Percentiles rank a stretch among this genome's conserved stretches.
phyloP scores from a whole-genome alignment of 1,139 yeast species.

The Taphrina pruni region DNA sequence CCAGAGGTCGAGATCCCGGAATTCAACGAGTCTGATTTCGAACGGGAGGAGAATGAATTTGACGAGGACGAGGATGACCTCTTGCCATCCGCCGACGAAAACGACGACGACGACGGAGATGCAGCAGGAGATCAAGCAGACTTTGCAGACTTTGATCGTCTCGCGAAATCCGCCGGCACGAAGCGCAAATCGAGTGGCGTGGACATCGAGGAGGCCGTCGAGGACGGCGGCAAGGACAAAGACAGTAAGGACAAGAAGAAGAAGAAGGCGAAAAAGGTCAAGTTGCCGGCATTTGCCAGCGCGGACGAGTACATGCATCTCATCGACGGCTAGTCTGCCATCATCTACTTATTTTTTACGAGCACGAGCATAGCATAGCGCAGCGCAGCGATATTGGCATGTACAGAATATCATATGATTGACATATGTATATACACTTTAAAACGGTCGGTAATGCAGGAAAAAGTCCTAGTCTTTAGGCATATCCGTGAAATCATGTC shows the following conservation, averaged over 20 bases:
- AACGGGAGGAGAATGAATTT: conserved; percentile 50
- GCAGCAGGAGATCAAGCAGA: conserved; percentile 74
- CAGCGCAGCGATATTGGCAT: conserved; percentile 7
- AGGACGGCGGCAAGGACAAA: too few relatives aligned
- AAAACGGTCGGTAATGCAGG: too few relatives aligned
- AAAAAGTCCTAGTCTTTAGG: too few relatives aligned
- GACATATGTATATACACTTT: background rate
- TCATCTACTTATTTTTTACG: too few relatives aligned
- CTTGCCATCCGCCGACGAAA: conserved; percentile 43
- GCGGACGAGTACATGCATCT: conserved; percentile 77
- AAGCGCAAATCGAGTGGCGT: conserved; percentile 48
- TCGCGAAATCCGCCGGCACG: conserved; percentile 59
- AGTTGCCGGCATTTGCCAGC: conserved; percentile 84
- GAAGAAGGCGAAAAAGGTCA: conserved; percentile 67
- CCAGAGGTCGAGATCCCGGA: conserved; percentile 51
- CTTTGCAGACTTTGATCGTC: conserved; percentile 56
- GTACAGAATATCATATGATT: background rate
- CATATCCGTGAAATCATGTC: background rate
- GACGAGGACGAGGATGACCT: conserved; percentile 42
- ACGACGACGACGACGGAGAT: conserved; percentile 44
- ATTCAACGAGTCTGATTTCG: conserved; percentile 51
- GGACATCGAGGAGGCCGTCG: conserved; percentile 46
- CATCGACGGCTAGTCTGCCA: conserved; percentile 4
- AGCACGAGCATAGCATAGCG: background rate
- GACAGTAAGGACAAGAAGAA: conserved; percentile 45